Base-by-base conservation (phyloP, 192 early-diverging fungal species). In the Powellomyces hirtus region DNA sequence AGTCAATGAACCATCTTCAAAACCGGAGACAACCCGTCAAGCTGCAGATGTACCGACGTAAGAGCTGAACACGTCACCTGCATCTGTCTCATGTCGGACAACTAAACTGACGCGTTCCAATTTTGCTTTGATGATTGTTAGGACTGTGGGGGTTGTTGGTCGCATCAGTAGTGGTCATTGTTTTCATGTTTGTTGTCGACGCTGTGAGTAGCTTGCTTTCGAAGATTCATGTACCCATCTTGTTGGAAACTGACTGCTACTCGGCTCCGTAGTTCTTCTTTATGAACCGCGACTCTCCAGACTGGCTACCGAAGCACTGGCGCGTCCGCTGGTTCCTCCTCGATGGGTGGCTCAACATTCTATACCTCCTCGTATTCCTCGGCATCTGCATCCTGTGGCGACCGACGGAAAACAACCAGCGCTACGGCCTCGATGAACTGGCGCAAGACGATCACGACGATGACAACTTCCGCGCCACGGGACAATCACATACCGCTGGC, bases 281-380 rank as follows among this genome's bases (percentile, higher is more conserved):
- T 49, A 62, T 80, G 53, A 83, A 88, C 65, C 86, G 89, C 64
- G 76, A 82, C 35, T 78, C 81, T 13, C 69, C 71, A 0, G 79
- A 80, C 27, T 92, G 92, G 85, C 80, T 90, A 33, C 89, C 91
- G 0, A 76, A 65, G 14, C 86, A 92, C 50, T 98, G 94, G 93
- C 79, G 80, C 52, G 88, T 86, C 73, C 84, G 91, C 60, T 98
- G 95, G 94, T 84, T 96, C 75, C 83, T 96, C 71, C 79, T 94
- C 34, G 94, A 96, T 68, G 94, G 94, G 27, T 93, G 91, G 90
- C 59, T 96, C 29, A 95, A 96, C 77, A 70, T 92, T n/a, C 78
- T 94, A 36, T 97, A 96, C 60, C 86, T 94, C 55, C 70, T 88
- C 27, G 89, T 91, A 11, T 89, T 94, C 60, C 69, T 88, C 4